Percentiles rank a stretch among this genome's conserved stretches.
Evolutionary conservation across 257 asterid species (phyloP).

Genomic region (Rehmannia glutinosa): DNA sequence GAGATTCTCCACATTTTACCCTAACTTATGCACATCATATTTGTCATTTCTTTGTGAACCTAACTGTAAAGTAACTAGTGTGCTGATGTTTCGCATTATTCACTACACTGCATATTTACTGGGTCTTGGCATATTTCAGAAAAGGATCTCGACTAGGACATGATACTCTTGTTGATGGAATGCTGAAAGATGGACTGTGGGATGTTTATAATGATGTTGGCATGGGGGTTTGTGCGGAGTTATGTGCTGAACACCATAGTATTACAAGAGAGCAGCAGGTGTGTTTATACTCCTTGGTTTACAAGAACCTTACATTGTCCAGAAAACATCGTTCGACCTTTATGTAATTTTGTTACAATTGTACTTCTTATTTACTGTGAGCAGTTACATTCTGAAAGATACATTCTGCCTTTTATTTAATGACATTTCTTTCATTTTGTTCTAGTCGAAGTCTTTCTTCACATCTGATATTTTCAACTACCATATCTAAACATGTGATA

Average conservation of each 20-base stretch:
- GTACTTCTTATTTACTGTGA: too few species aligned
- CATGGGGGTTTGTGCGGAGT: constrained; percentile 99
- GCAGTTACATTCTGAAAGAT: too few species aligned
- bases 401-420: background rate
- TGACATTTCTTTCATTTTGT: background rate
- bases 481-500: background rate
- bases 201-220: constrained; percentile 90
- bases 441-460: background rate
- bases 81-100: background rate
- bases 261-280: constrained; percentile 96
- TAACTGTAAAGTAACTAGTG: background rate
- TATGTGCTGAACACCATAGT: constrained; percentile 80
- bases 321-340: background rate
- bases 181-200: constrained; percentile 97
- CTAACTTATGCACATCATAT: background rate
- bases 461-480: background rate
- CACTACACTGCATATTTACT: background rate
- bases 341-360: background rate
- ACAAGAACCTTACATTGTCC: background rate
- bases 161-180: constrained; percentile 96
- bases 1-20: too few species aligned
- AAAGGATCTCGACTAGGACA: constrained; percentile 99
- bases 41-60: background rate
- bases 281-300: constrained; percentile 14
- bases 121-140: constrained; percentile 41